phyloP scores from a whole-genome alignment of 2,329 filamentous ascomycete species.

The Aspergillus texensis region DNA sequence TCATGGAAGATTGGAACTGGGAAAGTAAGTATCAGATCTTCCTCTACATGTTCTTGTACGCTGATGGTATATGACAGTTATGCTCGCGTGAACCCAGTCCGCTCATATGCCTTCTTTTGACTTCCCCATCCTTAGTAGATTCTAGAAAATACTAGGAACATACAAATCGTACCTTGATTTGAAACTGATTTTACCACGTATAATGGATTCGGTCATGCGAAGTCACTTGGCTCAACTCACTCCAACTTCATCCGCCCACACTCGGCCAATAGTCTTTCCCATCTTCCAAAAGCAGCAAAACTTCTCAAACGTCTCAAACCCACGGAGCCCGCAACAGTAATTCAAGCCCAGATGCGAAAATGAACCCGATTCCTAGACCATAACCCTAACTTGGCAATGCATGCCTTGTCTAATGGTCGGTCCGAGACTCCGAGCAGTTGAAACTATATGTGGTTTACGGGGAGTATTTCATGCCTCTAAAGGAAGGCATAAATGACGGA shows the following conservation, averaged over 20 bases:
- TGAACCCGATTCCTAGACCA: too few relatives aligned
- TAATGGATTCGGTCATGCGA: neutral
- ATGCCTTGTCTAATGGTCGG: too few relatives aligned
- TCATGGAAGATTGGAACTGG: conserved; percentile 1
- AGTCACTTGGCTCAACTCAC: neutral
- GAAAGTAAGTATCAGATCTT: neutral
- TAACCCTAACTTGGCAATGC: too few relatives aligned
- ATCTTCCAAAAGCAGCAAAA: neutral
- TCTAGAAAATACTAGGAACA: neutral
- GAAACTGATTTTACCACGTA: neutral
- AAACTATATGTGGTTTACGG: too few relatives aligned
- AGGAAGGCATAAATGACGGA: neutral
- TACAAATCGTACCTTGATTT: neutral
- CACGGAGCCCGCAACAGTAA: neutral
- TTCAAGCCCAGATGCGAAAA: neutral
- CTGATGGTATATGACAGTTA: neutral
- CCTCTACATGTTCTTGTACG: neutral
- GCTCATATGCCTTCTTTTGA: neutral
- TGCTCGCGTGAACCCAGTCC: neutral
- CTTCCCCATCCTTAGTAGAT: neutral
- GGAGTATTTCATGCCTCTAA: too few relatives aligned
- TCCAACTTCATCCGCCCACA: neutral
- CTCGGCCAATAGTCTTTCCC: neutral
- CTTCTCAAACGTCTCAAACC: neutral
- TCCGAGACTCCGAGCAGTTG: too few relatives aligned